Evolutionary conservation across 352 stramenopile species (phyloP), one percentile per base, ranked within the genome.

Genomic region (Phytophthora vignae): DNA sequence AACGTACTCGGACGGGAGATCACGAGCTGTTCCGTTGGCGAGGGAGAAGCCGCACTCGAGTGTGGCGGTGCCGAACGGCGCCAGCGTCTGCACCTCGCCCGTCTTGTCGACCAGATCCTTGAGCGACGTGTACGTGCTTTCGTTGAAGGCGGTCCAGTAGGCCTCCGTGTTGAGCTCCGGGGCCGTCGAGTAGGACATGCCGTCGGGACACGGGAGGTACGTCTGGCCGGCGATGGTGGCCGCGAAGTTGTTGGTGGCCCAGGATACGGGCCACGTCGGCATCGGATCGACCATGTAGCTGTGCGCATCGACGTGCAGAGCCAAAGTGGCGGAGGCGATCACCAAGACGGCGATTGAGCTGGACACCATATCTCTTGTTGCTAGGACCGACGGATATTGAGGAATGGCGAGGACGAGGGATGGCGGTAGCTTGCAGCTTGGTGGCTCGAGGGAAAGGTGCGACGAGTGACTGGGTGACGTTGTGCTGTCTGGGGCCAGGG

Each of bases 211-310:
- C 38, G 74, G 67, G 38, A 82, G 60, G 17, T 75, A 72, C 4
- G 27, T 79, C 17, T 74, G 29, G 46, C 76, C 79, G 55, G 81
- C 64, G 53, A 87, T 82, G 5, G 59, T 70, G 7, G 66, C 74
- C 6, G 71, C 75, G 10, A 81, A 75, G n/a, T 60, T 73, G 71
- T 71, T 78, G 58, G 66, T 69, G 21, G 66, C 64, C 70, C 66
- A 49, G n/a, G 62, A 66, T 46, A 74, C 74, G 1, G 71, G 71
- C 70, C 70, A 81, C 21, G 70, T 78, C 8, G 66, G 65, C 49
- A 77, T 60, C 50, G 74, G 74, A 21, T 76, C 61, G 55, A 74
- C 74, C 74, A 76, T 78, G 54, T 81, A 71, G 63, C 71, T 81
- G 62, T 81, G 70, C 11, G 71, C 42, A 22, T n/a, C 42, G 42